Base-by-base conservation (phyloP, 441 rosid genomes). In the Erysimum pusillum region DNA sequence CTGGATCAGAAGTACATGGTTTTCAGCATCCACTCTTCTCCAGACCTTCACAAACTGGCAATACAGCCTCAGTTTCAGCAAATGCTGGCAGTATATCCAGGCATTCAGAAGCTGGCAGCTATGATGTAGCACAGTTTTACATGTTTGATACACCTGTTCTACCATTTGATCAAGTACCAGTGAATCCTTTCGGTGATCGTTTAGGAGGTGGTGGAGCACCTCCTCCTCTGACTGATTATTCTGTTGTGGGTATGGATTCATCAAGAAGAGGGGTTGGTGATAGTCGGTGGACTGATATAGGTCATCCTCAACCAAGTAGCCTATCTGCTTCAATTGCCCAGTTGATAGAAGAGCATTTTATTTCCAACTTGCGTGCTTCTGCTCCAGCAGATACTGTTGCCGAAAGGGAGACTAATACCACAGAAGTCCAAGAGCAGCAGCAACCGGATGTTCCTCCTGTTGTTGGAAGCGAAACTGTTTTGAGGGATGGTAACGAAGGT, bases 271-370 rank as follows among this genome's bases (percentile, higher is more conserved):
- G 95, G 78, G 86, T 86, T 70, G 89, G 93, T 77, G 93, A 90
- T 82, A 91, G 96, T 71, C 88, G 98, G 76, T 96, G 98, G 99
- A 91, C 97, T 74, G 97, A 96, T 87, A 93, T 89, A 75, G 97
- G 99, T 77, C 97, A 87, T 82, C 97, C 97, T 15, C 99, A 92
- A 79, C 89, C 91, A 74, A 87, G 89, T 79, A 80, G 87, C 61
- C 98, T 90, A 79, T 91, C 94, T 83, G 85, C 97, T 74, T 88
- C 90, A 39, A 87, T 96, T 82, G 96, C 98, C 44, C 94, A 96
- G 78, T 90, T 92, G 70, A 85, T 93, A 38, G 99, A 93, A 85
- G 99, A 89, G 46, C 94, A 87, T 62, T 96, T 96, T 78, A 48
- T 91, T 59, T 88, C 93, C 82, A 90, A 85, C 65, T 80, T 96